Conservation (phyloP, 257 asterid species). For the Salvia miltiorrhiza region DNA sequence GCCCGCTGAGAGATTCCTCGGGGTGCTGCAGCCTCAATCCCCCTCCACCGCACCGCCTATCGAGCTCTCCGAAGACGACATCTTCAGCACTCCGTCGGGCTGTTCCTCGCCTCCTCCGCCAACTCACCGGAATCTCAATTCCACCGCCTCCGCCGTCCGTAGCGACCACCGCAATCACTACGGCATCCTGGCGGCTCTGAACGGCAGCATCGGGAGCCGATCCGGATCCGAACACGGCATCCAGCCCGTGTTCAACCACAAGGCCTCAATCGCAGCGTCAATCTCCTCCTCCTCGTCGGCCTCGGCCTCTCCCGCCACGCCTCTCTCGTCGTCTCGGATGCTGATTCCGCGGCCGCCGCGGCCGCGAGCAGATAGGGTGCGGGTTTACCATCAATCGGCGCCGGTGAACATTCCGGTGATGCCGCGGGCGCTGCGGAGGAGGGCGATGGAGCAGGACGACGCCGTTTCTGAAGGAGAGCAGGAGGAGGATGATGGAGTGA, state of each 20-base stretch:
- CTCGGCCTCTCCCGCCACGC: slow-evolving; percentile 33
- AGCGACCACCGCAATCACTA: slow-evolving; percentile 15
- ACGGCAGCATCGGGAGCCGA: background rate
- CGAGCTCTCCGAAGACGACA: slow-evolving; percentile 64
- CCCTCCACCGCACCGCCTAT: slow-evolving; percentile 25
- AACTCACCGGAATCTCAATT: slow-evolving; percentile 10
- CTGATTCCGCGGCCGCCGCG: slow-evolving; percentile 54
- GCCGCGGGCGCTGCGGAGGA: slow-evolving; percentile 37
- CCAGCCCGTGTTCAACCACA: slow-evolving; percentile 57
- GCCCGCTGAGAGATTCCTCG: slow-evolving; percentile 36
- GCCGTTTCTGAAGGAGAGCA: slow-evolving; percentile 37
- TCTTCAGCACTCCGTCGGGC: slow-evolving; percentile 42
- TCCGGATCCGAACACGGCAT: slow-evolving; percentile 35
- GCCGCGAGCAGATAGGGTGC: slow-evolving; percentile 13
- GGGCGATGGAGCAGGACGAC: slow-evolving; percentile 36
- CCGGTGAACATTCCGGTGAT: slow-evolving; percentile 65
- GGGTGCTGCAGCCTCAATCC: slow-evolving; percentile 27
- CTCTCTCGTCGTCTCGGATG: slow-evolving; percentile 34
- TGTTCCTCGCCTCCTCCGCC: slow-evolving; percentile 28
- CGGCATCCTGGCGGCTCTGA: slow-evolving; percentile 63
- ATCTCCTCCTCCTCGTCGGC: slow-evolving; percentile 41
- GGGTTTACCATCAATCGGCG: slow-evolving; percentile 47
- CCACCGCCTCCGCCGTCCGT: slow-evolving; percentile 10
- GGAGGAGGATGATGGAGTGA: slow-evolving; percentile 21
- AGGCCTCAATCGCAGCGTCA: slow-evolving; percentile 44